Conservation (phyloP, 2,329 filamentous ascomycete species). For the Cercospora sp. region DNA sequence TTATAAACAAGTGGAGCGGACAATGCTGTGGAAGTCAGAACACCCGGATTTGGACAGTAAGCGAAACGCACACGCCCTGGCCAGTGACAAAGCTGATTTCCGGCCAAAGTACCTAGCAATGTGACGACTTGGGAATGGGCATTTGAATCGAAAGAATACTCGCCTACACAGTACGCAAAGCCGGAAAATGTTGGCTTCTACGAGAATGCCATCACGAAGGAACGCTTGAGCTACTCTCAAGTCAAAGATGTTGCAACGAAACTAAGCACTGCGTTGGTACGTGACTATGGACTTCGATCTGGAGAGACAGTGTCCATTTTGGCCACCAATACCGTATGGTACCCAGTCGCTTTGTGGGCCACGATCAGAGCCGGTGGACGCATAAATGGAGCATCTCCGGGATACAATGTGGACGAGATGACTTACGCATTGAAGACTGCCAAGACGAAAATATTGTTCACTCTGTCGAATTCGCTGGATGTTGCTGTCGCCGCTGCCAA, state of each 20-base stretch:
- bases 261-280: conserved; percentile 60
- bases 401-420: conserved; percentile 67
- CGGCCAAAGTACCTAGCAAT: conserved; percentile 51
- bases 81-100: neutral
- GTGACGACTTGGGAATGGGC: conserved; percentile 62
- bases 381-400: conserved; percentile 62
- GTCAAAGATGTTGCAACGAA: conserved; percentile 58
- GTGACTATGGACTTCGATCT: conserved; percentile 53
- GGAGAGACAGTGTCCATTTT: conserved; percentile 61
- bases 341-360: conserved; percentile 62
- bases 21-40: conserved; percentile 38
- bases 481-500: conserved; percentile 56
- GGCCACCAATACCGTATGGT: conserved; percentile 65
- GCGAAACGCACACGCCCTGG: neutral
- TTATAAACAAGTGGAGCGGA: neutral
- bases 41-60: conserved; percentile 47
- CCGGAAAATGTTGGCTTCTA: conserved; percentile 48
- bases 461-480: conserved; percentile 53
- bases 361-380: conserved; percentile 54
- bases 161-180: conserved; percentile 45
- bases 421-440: conserved; percentile 60
- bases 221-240: conserved; percentile 56
- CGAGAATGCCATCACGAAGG: conserved; percentile 59
- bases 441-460: conserved; percentile 58
- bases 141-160: conserved; percentile 55